Evolutionary conservation across 2,329 filamentous ascomycete species (phyloP), one percentile per base, ranked within the genome.

Genomic region (Blumeria hordei): DNA sequence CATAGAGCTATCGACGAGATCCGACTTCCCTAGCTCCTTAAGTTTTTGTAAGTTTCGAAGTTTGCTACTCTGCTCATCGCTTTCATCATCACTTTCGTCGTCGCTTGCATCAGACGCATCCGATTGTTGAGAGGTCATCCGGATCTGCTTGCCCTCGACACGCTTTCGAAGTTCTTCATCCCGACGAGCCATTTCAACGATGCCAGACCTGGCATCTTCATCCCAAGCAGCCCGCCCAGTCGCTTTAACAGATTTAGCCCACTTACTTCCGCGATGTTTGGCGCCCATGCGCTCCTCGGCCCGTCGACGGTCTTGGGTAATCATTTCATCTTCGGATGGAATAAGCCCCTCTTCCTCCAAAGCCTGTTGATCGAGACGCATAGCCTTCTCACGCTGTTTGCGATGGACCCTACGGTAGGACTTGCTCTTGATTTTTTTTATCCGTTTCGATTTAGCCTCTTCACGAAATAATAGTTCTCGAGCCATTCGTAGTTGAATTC

Each of bases 391-490:
- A 12, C 78, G 72, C 64, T 84, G 85, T 65, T 83, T 94, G 39
- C 90, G 80, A 68, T 96, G 90, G 12, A 96, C 83, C 47, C 88
- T 82, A 55, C 90, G 85, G 66, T 94, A 98, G 0, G 88, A 78
- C 68, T 95, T 98, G 66, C 85, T 93, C 74, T 98, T 98, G 71
- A 98, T 98, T 72, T 96, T 96, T 71, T 95, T 94, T 69, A 98
- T 87, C 28, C 92, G 82, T 69, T 88, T 93, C 7, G 88, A 78
- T 56, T 88, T 83, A 45, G 88, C 81, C 64, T 93, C 83, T 68
- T 96, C 90, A 10, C 88, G 77, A 62, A 93, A 94, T 60, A 90
- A 75, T 7, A 94, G 70, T 63, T 96, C 90, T 60, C 92, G 76
- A 59, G 85, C 80, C 66, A 80, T 81, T 11, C 92, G 81, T 56